A percentile compares a stretch with the other conserved stretches of the same genome.
Evolutionary conservation across 2,329 filamentous ascomycete genomes (phyloP).

Genomic region (Colletotrichum theobromicola): DNA sequence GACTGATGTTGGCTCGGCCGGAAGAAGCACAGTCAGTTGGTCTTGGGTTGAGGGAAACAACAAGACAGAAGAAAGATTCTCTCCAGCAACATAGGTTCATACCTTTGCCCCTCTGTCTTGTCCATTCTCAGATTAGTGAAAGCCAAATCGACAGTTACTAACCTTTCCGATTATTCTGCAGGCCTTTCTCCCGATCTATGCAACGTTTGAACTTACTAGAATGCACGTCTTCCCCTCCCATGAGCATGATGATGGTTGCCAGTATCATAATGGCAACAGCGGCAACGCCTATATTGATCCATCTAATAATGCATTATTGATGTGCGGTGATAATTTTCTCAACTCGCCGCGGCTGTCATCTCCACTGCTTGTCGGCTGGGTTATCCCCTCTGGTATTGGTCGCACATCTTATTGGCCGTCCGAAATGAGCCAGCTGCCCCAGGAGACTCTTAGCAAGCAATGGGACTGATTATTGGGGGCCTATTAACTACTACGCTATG

Average conservation of each 20-base stretch:
- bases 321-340: no score
- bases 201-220: no score
- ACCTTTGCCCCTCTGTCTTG: neutral
- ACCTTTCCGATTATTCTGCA: neutral
- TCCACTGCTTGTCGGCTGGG: no score
- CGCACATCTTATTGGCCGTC: neutral
- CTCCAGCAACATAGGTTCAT: neutral
- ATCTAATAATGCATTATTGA: no score
- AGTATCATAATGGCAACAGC: no score
- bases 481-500: neutral
- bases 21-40: neutral
- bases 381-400: neutral
- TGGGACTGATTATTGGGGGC: neutral
- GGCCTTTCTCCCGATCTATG: neutral
- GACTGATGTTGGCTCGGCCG: neutral
- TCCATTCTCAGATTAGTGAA: neutral
- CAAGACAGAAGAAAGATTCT: neutral
- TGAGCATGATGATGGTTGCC: neutral
- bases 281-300: no score
- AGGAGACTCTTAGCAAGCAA: neutral
- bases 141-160: neutral
- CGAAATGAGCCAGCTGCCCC: neutral
- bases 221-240: neutral
- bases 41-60: neutral
- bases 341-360: neutral